Evolutionary conservation across 75 land plant species (phyloP), one percentile per base, ranked within the genome.

Genomic region (Pinus tabuliformis): DNA sequence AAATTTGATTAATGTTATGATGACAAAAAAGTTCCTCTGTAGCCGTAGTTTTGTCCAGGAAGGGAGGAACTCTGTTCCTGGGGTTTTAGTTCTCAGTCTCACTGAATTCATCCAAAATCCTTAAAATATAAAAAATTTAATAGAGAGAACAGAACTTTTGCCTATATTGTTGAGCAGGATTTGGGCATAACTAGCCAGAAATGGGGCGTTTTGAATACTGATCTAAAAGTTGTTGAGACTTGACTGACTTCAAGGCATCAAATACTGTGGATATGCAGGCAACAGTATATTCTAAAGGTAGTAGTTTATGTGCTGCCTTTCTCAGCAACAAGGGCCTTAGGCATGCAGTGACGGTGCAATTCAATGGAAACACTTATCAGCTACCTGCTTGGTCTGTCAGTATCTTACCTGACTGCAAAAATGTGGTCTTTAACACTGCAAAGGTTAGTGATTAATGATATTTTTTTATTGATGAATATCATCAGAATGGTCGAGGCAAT

Each of bases 361-460:
- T 84, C 68, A 82, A 75, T 37, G 79, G 85, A 22, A 78, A 66
- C 58, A 58, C 80, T 24, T 84, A 83, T 57, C 16, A 79, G 33
- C n/a, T 86, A 22, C 88, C 88, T 39, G 76, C 86, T 58, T 86
- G 88, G 88, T 86, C 88, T 20, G 82, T 86, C 62, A 86, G 86
- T 65, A 76, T 86, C 54, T 78, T 86, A 57, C 88, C 88, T 58
- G 88, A 86, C 54, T 86, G 88, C 70, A 64, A 49, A 22, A 79
- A 83, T 57, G 88, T 64, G 9, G 86, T 79, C 21, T 86, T 74
- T 60, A 86, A 86, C 59, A 86, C 88, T 59, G 88, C 88, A 72
- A 83, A 83, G 79, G 88, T 86, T 49, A 75, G 75, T 72, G 52
- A 24, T 86, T 49, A 75, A 72, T 72, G 52, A 24, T 52, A 60